Evolutionary conservation across 192 early-diverging fungal species (phyloP).

Genomic region (Chytriomyces confervae): DNA sequence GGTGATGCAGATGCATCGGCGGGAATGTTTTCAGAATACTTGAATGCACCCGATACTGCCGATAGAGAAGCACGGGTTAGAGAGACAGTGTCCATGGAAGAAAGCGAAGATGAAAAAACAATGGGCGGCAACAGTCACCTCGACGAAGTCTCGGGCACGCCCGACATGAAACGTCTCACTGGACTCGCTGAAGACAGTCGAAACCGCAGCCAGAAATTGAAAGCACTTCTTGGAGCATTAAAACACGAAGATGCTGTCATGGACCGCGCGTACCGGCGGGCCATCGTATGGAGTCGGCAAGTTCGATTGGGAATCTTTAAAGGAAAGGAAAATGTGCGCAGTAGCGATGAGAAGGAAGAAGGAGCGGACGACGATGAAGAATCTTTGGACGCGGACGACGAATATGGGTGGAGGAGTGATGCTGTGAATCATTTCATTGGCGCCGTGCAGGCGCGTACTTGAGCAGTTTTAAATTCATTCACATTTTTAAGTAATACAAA

Average conservation of each 20-base stretch:
- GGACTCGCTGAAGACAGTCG: neutral
- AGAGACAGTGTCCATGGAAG: neutral
- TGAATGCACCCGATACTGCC: too few relatives aligned
- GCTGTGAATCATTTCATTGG: slow-evolving; percentile 13
- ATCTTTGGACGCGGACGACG: neutral
- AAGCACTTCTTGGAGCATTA: slow-evolving; percentile 20
- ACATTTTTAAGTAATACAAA: too few relatives aligned
- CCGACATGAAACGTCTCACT: too few relatives aligned
- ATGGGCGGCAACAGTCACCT: too few relatives aligned
- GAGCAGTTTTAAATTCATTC: too few relatives aligned
- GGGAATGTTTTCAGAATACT: neutral
- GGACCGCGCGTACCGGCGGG: slow-evolving; percentile 35
- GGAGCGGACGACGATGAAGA: neutral
- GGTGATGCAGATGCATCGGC: neutral
- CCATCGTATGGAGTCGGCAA: slow-evolving; percentile 36
- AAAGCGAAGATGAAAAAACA: slow-evolving; percentile 5
- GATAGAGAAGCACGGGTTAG: too few relatives aligned
- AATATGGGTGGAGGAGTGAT: slow-evolving; percentile 12
- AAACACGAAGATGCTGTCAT: slow-evolving; percentile 33
- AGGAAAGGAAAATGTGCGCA: neutral
- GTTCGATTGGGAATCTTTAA: slow-evolving; percentile 6
- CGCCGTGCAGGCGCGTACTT: neutral
- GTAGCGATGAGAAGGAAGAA: slow-evolving; percentile 1
- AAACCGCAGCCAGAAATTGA: neutral
- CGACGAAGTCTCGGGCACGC: too few relatives aligned